phyloP scores from a whole-genome alignment of 1,139 yeast species.

The Debaryomyces coudertii region DNA sequence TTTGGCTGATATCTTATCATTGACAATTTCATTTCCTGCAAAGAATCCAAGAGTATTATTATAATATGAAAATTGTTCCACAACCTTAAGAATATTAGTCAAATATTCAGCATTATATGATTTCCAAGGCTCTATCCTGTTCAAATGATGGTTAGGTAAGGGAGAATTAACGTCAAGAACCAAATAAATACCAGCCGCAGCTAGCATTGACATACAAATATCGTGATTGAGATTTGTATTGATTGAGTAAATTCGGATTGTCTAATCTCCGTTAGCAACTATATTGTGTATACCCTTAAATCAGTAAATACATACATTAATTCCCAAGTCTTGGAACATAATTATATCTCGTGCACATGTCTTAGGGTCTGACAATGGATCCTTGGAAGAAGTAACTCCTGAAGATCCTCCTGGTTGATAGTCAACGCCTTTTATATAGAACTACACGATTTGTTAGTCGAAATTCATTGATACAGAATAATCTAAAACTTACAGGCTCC shows the following conservation, averaged over 20 bases:
- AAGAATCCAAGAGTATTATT: constrained; percentile 91
- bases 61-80: constrained; percentile 81
- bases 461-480: neutral
- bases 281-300: neutral
- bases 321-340: constrained; percentile 73
- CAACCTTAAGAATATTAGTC: constrained; percentile 74
- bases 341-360: constrained; percentile 75
- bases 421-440: constrained; percentile 67
- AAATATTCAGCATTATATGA: constrained; percentile 72
- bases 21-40: constrained; percentile 92
- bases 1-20: constrained; percentile 75
- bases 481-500: constrained; percentile 59
- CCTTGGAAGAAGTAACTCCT: constrained; percentile 52
- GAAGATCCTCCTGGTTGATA: constrained; percentile 93
- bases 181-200: constrained; percentile 88
- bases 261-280: constrained; percentile 40
- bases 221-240: constrained; percentile 86
- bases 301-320: constrained; percentile 53
- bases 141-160: constrained; percentile 70
- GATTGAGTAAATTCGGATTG: constrained; percentile 84
- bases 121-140: constrained; percentile 88
- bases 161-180: constrained; percentile 93
- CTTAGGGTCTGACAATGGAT: constrained; percentile 74
- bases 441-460: constrained; percentile 38
- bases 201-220: constrained; percentile 86